Evolutionary conservation across 2,329 filamentous ascomycete genomes (phyloP).

Genomic region (Aureobasidium sp.): DNA sequence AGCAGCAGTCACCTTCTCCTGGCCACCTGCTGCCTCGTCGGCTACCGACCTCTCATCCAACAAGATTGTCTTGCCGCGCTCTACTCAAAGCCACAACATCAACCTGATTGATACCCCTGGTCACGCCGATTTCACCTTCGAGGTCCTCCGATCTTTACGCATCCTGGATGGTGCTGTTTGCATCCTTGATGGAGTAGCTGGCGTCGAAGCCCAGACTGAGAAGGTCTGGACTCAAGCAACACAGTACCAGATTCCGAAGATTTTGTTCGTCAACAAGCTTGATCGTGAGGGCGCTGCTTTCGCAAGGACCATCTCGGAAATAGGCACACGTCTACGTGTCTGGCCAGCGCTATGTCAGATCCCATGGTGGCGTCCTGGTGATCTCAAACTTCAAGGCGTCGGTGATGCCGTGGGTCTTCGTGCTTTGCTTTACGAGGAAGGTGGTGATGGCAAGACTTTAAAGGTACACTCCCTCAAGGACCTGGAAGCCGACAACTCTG

Average conservation of each 20-base stretch:
- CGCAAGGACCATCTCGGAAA: constrained; percentile 73
- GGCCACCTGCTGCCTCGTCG: constrained; percentile 53
- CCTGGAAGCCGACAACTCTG: constrained; percentile 40
- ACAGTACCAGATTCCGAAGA: constrained; percentile 72
- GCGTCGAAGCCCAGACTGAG: constrained; percentile 94
- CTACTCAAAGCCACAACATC: constrained; percentile 56
- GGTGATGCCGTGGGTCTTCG: constrained; percentile 72
- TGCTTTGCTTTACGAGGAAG: constrained; percentile 63
- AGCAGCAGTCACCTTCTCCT: constrained; percentile 88
- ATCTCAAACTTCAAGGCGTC: constrained; percentile 70
- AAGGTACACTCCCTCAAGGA: constrained; percentile 45
- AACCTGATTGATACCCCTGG: constrained; percentile 95
- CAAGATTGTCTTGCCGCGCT: constrained; percentile 34
- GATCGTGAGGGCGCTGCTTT: constrained; percentile 78
- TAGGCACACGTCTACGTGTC: constrained; percentile 66
- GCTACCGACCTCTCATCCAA: constrained; percentile 14
- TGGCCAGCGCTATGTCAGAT: constrained; percentile 93
- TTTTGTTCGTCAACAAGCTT: constrained; percentile 77
- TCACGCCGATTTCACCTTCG: constrained; percentile 95
- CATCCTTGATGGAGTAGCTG: constrained; percentile 83
- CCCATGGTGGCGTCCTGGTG: constrained; percentile 74
- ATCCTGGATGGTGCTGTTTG: constrained; percentile 88
- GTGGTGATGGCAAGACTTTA: constrained; percentile 52
- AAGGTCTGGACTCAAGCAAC: constrained; percentile 91
- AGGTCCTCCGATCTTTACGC: constrained; percentile 81